phyloP scores from a whole-genome alignment of 331 rosid genomes.

The Cydonia oblonga region DNA sequence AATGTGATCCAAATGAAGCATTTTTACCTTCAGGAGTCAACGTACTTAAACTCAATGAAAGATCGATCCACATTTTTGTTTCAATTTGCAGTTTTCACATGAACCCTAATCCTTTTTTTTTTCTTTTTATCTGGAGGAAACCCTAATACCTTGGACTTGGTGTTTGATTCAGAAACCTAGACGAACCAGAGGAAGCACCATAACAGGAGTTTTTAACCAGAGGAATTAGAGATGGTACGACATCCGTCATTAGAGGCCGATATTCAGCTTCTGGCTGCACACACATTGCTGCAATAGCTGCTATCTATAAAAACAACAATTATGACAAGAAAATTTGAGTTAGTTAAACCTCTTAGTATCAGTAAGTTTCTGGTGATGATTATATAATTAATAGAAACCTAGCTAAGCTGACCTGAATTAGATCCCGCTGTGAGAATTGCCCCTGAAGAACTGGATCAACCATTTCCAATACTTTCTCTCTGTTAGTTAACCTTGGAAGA shows the following conservation, averaged over 20 bases:
- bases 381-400: neutral
- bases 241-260: conserved; percentile 90
- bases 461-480: conserved; percentile 78
- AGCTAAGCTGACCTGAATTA: conserved; percentile 55
- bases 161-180: conserved; percentile 44
- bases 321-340: conserved; percentile 2
- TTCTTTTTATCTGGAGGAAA: neutral
- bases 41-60: neutral
- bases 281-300: conserved; percentile 98
- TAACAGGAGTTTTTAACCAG: conserved; percentile 45
- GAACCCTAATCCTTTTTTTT: neutral
- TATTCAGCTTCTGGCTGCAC: conserved; percentile 97
- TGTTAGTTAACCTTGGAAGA: conserved; percentile 79
- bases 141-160: conserved; percentile 18
- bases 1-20: neutral
- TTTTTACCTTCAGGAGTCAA: neutral
- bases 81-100: neutral
- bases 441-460: conserved; percentile 76
- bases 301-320: conserved; percentile 36
- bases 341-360: neutral
- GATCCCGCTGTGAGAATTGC: conserved; percentile 76
- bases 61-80: neutral
- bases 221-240: conserved; percentile 77
- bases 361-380: neutral
- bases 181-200: conserved; percentile 43